Base-by-base conservation (phyloP, 768 basidiomycete species). In the Ramaria sp. region DNA sequence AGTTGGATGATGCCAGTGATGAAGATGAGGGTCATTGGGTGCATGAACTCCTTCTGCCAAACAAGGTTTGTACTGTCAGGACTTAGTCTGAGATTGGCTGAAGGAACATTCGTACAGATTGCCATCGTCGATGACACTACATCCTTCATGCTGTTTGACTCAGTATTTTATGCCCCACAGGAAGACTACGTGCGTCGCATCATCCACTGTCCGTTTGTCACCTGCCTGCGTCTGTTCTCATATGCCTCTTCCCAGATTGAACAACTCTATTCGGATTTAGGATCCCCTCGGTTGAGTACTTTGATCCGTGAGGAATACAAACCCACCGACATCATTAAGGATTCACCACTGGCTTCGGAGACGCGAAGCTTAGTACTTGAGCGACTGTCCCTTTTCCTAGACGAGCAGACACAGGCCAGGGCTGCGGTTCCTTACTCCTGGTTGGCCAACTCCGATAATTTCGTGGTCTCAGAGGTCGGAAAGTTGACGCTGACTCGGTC, bases 111-210 rank as follows among this genome's bases (percentile, higher is more conserved):
- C 22, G 53, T 36, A 1, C 58, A 88, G 61, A 81, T 92, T 7
- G 78, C 89, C 25, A 78, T 96, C 45, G 86, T 88, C 3, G 94
- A 99, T 64, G 91, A 96, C 63, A 83, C 82, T 9, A 85, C 88
- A 48, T 72, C 83, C 4, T 80, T 84, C 61, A 84, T 88, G 58
- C 72, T 84, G 12, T 96, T 96, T 63, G 81, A 83, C 43, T 75
- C 76, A 1, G 70, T 95, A 15, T 88, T 83, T 63, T 78, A 77
- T 2, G 88, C 86, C 8, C 87, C 89, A 0, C 88, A 95, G 66
- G 94, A 98, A 65, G 91, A 95, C 73, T 90, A 79, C 77, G 83
- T 88, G 8, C 32, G 32, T 58, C 52, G 63, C 48, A 13, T 10
- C 7, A 34, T 43, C 36, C 28, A 16, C n/a, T 2, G 32, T 47